phyloP scores from a whole-genome alignment of 2,329 filamentous ascomycete genomes.

The Calonectria hawksworthii region DNA sequence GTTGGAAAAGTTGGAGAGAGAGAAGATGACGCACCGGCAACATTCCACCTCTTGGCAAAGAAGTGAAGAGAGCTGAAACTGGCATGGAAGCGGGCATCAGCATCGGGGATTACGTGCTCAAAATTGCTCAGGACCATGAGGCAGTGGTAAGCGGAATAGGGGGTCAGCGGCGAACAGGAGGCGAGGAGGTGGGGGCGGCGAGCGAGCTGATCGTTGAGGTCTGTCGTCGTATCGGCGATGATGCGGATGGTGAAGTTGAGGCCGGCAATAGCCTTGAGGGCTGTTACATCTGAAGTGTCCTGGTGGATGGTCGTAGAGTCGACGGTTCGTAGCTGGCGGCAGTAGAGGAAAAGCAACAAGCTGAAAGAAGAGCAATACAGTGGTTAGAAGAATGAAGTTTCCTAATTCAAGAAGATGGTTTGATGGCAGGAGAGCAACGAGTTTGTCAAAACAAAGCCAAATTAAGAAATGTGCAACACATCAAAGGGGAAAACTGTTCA shows the following conservation, averaged over 20 bases:
- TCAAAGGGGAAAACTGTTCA: neutral
- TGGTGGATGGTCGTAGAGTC: constrained; percentile 41
- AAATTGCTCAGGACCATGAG: constrained; percentile 51
- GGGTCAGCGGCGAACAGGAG: constrained; percentile 51
- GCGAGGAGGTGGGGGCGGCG: constrained; percentile 49
- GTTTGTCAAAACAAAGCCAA: neutral
- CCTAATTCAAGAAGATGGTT: neutral
- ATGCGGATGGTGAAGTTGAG: constrained; percentile 55
- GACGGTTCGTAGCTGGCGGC: constrained; percentile 48
- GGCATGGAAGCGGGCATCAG: constrained; percentile 50
- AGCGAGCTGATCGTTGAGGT: constrained; percentile 51
- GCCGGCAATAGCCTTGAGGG: constrained; percentile 52
- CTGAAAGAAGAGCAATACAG: constrained; percentile 30
- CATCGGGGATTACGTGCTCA: constrained; percentile 50
- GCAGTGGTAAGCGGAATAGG: constrained; percentile 52
- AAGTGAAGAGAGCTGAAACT: constrained; percentile 52
- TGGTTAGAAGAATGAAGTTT: neutral
- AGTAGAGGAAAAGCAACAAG: constrained; percentile 52
- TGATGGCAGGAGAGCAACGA: neutral
- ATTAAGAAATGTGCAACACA: neutral
- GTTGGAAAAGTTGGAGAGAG: neutral
- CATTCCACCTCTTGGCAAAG: constrained; percentile 52
- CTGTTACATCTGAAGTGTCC: constrained; percentile 45
- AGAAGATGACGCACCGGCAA: constrained; percentile 47
- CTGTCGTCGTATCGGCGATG: constrained; percentile 52